Evolutionary conservation across 495 filamentous ascomycete genomes (phyloP), one percentile per base, ranked within the genome.

Genomic region (Tuber microsphaerosporum): DNA sequence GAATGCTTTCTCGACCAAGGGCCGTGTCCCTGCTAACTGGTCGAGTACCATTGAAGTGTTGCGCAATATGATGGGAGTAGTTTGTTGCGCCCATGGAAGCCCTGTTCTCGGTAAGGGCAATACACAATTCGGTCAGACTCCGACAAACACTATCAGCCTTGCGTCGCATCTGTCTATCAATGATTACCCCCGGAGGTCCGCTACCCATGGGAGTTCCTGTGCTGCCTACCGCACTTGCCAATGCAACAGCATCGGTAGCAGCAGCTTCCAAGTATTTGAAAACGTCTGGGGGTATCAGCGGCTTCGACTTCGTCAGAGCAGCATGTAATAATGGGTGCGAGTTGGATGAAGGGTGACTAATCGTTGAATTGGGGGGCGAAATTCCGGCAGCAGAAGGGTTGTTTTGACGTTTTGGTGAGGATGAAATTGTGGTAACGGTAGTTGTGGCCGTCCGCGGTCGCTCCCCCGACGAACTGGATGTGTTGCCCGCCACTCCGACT

Each of bases 141-240:
- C 95, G 89, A 84, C 96, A 98, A 83, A 98, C 88, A 81, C 91
- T 94, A 82, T 98, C 95, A 43, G 92, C 92, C 83, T 97, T 98
- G 74, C 94, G 89, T 56, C 92, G 89, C 43, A 97, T 87, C 78
- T 94, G 91, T 71, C 94, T 88, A 80, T 98, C 93, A 16, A 91
- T 88, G n/a, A 90, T 84, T 65, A 88, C 83, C 31, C 84, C 87
- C 14, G 86, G 84, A 42, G 88, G 88, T 73, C 88, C 88, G 42
- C 90, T 88, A 9, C 90, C 88, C 16, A 89, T 88, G 41, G 87
- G 87, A 72, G 87, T 86, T 20, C 90, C 90, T 26, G 87, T 83
- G 73, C 86, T 87, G 45, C 92, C 91, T 81, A 96, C 91, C 84
- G 94, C 89, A 16, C 87, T 86, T 1, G 92, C 89, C 73, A 99